These are phyloP conservation scores for Penicillium soppii DNA, from an alignment of 495 filamentous ascomycete species.

Conservation along the genomic window DNA sequence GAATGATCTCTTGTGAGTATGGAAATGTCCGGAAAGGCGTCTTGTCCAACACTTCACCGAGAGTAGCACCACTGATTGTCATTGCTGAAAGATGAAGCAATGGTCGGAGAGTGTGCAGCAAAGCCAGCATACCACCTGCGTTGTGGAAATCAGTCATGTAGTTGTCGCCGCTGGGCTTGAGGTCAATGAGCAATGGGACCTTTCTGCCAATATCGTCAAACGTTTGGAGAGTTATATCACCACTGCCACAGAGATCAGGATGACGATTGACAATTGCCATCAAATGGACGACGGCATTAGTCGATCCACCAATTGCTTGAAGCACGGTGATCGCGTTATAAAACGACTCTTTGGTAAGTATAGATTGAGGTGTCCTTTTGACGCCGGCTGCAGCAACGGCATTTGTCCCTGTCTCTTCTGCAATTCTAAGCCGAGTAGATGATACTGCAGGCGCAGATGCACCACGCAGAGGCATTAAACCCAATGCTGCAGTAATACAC, in stretches of 20 bases:
- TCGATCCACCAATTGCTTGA: constrained; percentile 64
- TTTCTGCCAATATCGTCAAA: constrained; percentile 55
- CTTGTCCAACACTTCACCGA: constrained; percentile 50
- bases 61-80: constrained; percentile 54
- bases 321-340: constrained; percentile 62
- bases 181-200: constrained; percentile 57
- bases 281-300: constrained; percentile 62
- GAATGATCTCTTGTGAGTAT: constrained; percentile 40
- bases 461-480: constrained; percentile 56
- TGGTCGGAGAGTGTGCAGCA: constrained; percentile 51
- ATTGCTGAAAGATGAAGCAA: constrained; percentile 51
- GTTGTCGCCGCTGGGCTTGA: constrained; percentile 62
- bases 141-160: constrained; percentile 70
- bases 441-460: constrained; percentile 62
- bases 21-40: constrained; percentile 41
- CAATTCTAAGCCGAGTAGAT: constrained; percentile 55
- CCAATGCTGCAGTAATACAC: constrained; percentile 56
- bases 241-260: constrained; percentile 37
- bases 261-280: constrained; percentile 60
- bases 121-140: constrained; percentile 58
- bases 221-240: constrained; percentile 48
- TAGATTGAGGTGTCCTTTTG: constrained; percentile 43
- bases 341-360: constrained; percentile 57
- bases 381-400: constrained; percentile 44
- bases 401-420: constrained; percentile 55